A percentile compares a stretch with the other conserved stretches of the same genome.
phyloP scores from a whole-genome alignment of 805 yeast genomes.

The Metschnikowia bowlesiae region DNA sequence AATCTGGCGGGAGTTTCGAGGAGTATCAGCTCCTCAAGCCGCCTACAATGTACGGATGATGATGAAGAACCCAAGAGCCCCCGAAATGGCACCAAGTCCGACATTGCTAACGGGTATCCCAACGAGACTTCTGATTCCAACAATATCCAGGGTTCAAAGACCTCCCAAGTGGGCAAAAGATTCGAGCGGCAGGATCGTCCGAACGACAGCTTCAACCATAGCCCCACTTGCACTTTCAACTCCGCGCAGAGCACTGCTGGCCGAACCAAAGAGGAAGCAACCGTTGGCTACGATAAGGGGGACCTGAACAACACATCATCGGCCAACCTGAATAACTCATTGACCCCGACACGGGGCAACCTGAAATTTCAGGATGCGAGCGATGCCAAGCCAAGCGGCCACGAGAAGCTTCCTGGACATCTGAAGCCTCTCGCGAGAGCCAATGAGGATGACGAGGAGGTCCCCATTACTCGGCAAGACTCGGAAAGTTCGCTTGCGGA shows the following conservation, averaged over 20 bases:
- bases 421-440: neutral
- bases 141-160: neutral
- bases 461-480: constrained; percentile 1
- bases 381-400: neutral
- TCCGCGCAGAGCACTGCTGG: neutral
- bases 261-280: neutral
- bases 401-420: neutral
- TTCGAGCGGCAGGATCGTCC: neutral
- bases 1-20: neutral
- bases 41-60: neutral
- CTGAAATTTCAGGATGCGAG: neutral
- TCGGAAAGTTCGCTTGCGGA: neutral
- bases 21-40: neutral
- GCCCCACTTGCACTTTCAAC: neutral
- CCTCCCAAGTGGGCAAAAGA: neutral
- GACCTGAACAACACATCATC: neutral
- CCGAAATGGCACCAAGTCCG: neutral
- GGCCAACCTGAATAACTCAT: neutral
- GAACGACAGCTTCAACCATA: neutral
- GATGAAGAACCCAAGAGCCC: neutral
- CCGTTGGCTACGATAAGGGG: neutral
- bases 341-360: too few relatives aligned
- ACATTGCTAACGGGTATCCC: neutral
- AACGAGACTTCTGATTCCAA: neutral
- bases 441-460: neutral